A percentile compares a stretch with the other conserved stretches of the same genome.
Evolutionary conservation across 371 early-diverging fungal genomes (phyloP).

Genomic region (Sporodiniella umbellata): DNA sequence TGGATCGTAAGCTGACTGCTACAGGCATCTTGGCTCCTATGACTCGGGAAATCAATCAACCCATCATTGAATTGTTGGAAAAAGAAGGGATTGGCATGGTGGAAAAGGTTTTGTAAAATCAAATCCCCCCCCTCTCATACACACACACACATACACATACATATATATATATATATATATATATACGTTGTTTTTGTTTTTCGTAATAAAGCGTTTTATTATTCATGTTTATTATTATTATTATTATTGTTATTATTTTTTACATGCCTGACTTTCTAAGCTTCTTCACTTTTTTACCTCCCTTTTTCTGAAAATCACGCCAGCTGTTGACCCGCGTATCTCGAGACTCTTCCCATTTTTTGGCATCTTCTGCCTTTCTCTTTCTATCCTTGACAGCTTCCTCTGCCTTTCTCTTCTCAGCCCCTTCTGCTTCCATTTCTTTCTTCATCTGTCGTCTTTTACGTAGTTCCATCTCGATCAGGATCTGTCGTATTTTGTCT

Average conservation of each 20-base stretch:
- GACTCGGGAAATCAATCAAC: slow-evolving; percentile 83
- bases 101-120: slow-evolving; percentile 72
- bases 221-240: no score
- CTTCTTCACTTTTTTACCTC: slow-evolving; percentile 50
- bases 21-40: slow-evolving; percentile 95
- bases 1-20: slow-evolving; percentile 76
- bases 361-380: slow-evolving; percentile 64
- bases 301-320: slow-evolving; percentile 65
- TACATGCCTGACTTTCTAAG: slow-evolving; percentile 2
- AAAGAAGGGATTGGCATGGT: slow-evolving; percentile 86
- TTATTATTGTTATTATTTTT: no score
- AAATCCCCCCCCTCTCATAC: no score
- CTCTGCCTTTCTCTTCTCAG: slow-evolving; percentile 56
- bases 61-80: slow-evolving; percentile 83
- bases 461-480: slow-evolving; percentile 65
- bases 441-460: slow-evolving; percentile 60
- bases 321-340: slow-evolving; percentile 70
- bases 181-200: no score
- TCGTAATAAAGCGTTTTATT: no score
- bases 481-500: slow-evolving; percentile 56
- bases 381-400: slow-evolving; percentile 53
- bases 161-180: no score
- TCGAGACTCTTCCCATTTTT: slow-evolving; percentile 69
- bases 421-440: slow-evolving; percentile 73
- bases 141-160: no score